Evolutionary conservation across 2,329 filamentous ascomycete genomes (phyloP).

Genomic region (Xylariaceae sp.): DNA sequence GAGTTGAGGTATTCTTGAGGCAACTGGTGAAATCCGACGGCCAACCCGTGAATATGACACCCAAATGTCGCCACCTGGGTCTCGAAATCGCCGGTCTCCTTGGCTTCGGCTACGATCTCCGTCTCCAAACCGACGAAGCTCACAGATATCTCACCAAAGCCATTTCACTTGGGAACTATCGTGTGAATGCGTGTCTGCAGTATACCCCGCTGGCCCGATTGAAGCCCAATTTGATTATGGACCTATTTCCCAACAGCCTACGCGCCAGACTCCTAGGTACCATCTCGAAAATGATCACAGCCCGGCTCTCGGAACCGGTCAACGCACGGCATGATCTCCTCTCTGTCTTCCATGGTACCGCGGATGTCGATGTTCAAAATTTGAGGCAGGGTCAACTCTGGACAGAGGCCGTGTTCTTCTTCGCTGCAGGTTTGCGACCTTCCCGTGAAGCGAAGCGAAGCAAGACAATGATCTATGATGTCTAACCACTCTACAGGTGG

Average conservation of each 20-base stretch:
- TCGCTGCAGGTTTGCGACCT: slow-evolving; percentile 12
- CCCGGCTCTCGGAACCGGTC: background rate
- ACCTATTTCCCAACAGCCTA: slow-evolving; percentile 3
- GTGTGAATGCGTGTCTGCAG: slow-evolving; percentile 19
- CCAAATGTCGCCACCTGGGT: too few relatives aligned
- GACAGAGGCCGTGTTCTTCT: slow-evolving; percentile 43
- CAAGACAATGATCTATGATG: too few relatives aligned
- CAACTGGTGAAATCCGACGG: too few relatives aligned
- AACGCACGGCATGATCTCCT: slow-evolving; percentile 18
- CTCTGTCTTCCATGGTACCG: slow-evolving; percentile 14
- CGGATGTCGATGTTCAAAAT: slow-evolving; percentile 9
- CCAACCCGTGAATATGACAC: too few relatives aligned
- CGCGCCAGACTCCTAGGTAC: slow-evolving; percentile 17
- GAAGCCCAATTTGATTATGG: background rate
- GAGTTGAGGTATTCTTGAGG: too few relatives aligned
- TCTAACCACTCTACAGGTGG: background rate
- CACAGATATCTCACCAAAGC: slow-evolving; percentile 18
- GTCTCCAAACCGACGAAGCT: background rate
- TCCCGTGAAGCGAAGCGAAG: slow-evolving; percentile 6
- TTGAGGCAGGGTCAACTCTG: slow-evolving; percentile 28
- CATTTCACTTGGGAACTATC: slow-evolving; percentile 3
- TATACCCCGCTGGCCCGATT: background rate
- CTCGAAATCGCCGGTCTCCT: too few relatives aligned
- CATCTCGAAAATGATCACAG: background rate
- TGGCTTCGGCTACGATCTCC: too few relatives aligned